Percentiles rank a stretch among this genome's conserved stretches.
phyloP scores from a whole-genome alignment of 148 eudicot genomes.

The Cornus kousa region DNA sequence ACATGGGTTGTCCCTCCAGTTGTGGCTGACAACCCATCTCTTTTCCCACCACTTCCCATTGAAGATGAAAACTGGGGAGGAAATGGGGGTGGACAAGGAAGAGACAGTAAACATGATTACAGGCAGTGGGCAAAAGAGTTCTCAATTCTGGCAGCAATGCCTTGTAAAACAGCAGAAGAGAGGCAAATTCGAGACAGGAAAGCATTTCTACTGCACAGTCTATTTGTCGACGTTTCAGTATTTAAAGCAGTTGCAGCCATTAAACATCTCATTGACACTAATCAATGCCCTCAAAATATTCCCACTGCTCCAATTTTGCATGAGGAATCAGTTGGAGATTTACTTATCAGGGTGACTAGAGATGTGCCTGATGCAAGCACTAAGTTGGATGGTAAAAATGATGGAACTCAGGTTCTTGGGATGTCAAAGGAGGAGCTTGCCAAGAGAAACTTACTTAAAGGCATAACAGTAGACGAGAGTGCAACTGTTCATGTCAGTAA shows the following conservation, averaged over 20 bases:
- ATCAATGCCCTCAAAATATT: conserved; percentile 19
- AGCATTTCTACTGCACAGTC: conserved; percentile 87
- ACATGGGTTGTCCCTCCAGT: conserved; percentile 91
- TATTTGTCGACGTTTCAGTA: conserved; percentile 88
- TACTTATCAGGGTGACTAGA: conserved; percentile 47
- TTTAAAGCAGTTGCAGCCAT: conserved; percentile 67
- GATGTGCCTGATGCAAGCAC: conserved; percentile 68
- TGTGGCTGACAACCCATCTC: conserved; percentile 64
- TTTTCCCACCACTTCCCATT: conserved; percentile 73
- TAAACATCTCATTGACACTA: conserved; percentile 35
- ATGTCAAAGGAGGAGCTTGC: conserved; percentile 68
- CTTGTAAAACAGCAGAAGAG: conserved; percentile 87
- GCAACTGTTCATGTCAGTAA: conserved; percentile 81
- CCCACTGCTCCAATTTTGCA: conserved; percentile 20
- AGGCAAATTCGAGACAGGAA: conserved; percentile 83
- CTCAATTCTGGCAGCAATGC: conserved; percentile 78
- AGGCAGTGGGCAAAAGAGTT: conserved; percentile 83
- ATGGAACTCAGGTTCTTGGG: conserved; percentile 65
- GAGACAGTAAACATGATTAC: conserved; percentile 56
- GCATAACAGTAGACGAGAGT: conserved; percentile 91
- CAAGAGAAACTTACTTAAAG: conserved; percentile 80
- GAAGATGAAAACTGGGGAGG: conserved; percentile 97
- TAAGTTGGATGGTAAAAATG: conserved; percentile 69
- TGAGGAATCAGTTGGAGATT: conserved; percentile 68
- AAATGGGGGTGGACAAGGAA: conserved; percentile 89